Evolutionary conservation across 371 early-diverging fungal species (phyloP).

Genomic region (Mucor indicus): DNA sequence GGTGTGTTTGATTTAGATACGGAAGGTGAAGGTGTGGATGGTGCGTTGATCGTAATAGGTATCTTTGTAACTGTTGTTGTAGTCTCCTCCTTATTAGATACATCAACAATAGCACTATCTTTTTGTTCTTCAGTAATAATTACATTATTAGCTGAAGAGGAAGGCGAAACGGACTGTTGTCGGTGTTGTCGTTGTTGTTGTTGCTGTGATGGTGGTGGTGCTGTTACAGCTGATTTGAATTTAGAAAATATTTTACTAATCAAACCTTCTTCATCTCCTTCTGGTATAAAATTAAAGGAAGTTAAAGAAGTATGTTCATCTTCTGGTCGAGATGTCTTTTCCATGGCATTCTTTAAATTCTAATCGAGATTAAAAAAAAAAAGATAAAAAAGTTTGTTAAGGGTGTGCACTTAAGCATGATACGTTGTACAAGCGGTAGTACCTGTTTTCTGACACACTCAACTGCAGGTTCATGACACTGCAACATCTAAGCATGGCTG

Average conservation of each 20-base stretch:
- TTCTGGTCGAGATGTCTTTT: slow-evolving; percentile 10
- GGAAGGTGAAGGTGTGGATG: no score
- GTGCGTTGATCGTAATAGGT: not conserved
- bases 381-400: not conserved
- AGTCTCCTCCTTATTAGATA: not conserved
- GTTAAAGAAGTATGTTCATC: slow-evolving; percentile 44
- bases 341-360: slow-evolving; percentile 2
- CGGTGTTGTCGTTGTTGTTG: slow-evolving; percentile 8
- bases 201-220: slow-evolving; percentile 12
- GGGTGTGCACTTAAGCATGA: no score
- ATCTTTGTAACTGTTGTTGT: not conserved
- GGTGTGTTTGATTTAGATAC: not conserved
- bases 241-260: slow-evolving; percentile 59
- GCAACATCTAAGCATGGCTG: no score
- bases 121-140: no score
- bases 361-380: not conserved
- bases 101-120: not conserved
- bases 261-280: slow-evolving; percentile 52
- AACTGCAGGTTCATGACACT: no score
- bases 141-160: no score
- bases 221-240: slow-evolving; percentile 52
- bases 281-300: slow-evolving; percentile 42
- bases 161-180: not conserved
- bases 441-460: no score
- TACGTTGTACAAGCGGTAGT: no score